Evolutionary conservation across 306 rosid species (phyloP).

Genomic region (Rubus parviflorus): DNA sequence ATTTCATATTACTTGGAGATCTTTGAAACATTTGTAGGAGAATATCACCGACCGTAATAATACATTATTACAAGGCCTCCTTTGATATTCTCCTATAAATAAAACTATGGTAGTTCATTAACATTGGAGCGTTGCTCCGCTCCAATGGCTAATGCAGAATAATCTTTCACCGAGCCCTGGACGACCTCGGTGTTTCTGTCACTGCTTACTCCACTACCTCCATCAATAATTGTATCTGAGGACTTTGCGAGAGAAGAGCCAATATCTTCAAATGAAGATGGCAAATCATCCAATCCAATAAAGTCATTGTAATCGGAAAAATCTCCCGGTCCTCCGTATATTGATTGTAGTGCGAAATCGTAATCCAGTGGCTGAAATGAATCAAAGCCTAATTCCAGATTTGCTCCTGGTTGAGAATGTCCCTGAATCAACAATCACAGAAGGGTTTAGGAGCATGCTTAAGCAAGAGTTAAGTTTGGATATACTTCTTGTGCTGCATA

Average conservation of each 20-base stretch:
- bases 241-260: conserved; percentile 17
- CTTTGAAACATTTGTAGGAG: conserved; percentile 3
- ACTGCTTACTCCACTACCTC: conserved; percentile 28
- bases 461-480: conserved; percentile 12
- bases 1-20: conserved; percentile 10
- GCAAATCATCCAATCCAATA: conserved; percentile 7
- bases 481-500: conserved; percentile 2
- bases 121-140: conserved; percentile 24
- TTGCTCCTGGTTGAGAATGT: background rate
- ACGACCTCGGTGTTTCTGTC: conserved; percentile 29
- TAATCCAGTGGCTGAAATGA: background rate
- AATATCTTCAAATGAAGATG: background rate
- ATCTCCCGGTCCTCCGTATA: background rate
- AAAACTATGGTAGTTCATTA: conserved; percentile 6
- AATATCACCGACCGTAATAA: background rate
- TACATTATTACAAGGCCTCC: background rate
- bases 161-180: conserved; percentile 24
- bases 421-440: conserved; percentile 32
- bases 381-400: background rate
- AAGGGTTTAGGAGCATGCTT: background rate
- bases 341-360: background rate
- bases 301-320: background rate
- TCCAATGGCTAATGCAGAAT: conserved; percentile 15
- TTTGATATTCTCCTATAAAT: conserved; percentile 13
- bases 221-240: conserved; percentile 11